Percentiles rank a stretch among this genome's conserved stretches.
These are phyloP conservation scores for Fusarium globosum DNA, from an alignment of 2,329 filamentous ascomycete species.

Conservation along the genomic window DNA sequence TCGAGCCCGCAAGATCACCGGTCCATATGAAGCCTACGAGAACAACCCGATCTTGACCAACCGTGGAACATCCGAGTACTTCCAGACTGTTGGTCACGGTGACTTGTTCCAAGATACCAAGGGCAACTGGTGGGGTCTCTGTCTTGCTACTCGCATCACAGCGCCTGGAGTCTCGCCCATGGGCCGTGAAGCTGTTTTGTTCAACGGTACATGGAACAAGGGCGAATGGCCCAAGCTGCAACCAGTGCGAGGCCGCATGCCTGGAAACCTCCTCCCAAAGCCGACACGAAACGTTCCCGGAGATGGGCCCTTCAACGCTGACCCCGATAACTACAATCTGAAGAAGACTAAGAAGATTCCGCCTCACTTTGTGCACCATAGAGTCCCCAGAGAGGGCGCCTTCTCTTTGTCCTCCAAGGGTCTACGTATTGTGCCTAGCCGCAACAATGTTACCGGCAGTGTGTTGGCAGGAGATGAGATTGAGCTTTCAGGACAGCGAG, in stretches of 20 bases:
- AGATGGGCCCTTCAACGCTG: constrained; percentile 11
- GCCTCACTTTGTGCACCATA: constrained; percentile 16
- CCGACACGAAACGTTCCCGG: constrained; percentile 3
- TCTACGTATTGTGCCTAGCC: constrained; percentile 6
- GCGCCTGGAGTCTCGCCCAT: constrained; percentile 51
- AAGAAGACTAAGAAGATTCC: not conserved
- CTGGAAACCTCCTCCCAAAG: constrained; percentile 36
- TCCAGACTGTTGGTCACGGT: constrained; percentile 49
- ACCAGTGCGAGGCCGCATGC: constrained; percentile 46
- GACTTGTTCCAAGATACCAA: constrained; percentile 48
- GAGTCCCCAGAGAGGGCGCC: not conserved
- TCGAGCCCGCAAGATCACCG: constrained; percentile 47
- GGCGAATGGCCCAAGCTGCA: constrained; percentile 60
- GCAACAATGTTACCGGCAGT: constrained; percentile 15
- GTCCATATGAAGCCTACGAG: constrained; percentile 51
- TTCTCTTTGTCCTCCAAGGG: constrained; percentile 13
- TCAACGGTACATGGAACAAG: constrained; percentile 60
- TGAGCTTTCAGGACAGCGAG: constrained; percentile 15
- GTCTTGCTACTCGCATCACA: constrained; percentile 47
- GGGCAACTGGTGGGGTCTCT: constrained; percentile 61
- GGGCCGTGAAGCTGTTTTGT: constrained; percentile 59
- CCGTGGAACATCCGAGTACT: constrained; percentile 43
- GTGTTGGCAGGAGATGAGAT: not conserved
- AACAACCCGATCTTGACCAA: constrained; percentile 55
- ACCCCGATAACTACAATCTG: constrained; percentile 15